Percentiles rank a stretch among this genome's conserved stretches.
Conservation (phyloP, 495 filamentous ascomycete species). For the Annulohypoxylon maeteangense region DNA sequence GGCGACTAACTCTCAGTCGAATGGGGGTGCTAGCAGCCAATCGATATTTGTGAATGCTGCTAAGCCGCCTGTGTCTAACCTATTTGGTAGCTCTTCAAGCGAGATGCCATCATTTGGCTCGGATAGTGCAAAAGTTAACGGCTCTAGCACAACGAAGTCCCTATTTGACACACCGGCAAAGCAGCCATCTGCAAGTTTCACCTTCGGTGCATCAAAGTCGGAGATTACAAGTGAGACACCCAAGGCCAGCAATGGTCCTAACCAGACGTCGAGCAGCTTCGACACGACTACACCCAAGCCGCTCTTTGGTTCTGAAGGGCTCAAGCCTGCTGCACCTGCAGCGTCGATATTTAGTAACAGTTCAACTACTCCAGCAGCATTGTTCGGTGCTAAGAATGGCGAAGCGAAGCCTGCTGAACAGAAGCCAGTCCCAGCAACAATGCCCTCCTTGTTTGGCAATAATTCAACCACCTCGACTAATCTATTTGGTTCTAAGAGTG, state of each 20-base stretch:
- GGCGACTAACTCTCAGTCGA: background rate
- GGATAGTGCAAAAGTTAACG: conserved; percentile 20
- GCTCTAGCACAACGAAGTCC: conserved; percentile 32
- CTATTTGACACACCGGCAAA: conserved; percentile 36
- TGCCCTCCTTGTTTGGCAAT: conserved; percentile 45
- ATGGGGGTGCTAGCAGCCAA: background rate
- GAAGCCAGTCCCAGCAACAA: conserved; percentile 27
- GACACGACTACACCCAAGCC: conserved; percentile 29
- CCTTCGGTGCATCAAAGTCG: conserved; percentile 43
- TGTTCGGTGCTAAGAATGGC: conserved; percentile 37
- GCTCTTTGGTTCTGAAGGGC: conserved; percentile 44
- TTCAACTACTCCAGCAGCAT: conserved; percentile 21
- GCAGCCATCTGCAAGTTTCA: conserved; percentile 48
- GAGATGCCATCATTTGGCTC: conserved; percentile 21
- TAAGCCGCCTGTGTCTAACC: conserved; percentile 17
- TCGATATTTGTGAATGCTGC: conserved; percentile 12
- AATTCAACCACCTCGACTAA: conserved; percentile 20
- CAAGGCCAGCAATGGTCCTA: conserved; percentile 8
- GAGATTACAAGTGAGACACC: conserved; percentile 4
- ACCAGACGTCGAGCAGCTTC: conserved; percentile 29
- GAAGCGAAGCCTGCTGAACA: conserved; percentile 45
- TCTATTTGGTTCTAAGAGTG: conserved; percentile 32
- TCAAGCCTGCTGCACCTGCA: conserved; percentile 35
- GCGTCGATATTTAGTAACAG: conserved; percentile 46
- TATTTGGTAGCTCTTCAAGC: conserved; percentile 47